phyloP scores from a whole-genome alignment of 2,329 filamentous ascomycete species.

The Paecilomyces sp. region DNA sequence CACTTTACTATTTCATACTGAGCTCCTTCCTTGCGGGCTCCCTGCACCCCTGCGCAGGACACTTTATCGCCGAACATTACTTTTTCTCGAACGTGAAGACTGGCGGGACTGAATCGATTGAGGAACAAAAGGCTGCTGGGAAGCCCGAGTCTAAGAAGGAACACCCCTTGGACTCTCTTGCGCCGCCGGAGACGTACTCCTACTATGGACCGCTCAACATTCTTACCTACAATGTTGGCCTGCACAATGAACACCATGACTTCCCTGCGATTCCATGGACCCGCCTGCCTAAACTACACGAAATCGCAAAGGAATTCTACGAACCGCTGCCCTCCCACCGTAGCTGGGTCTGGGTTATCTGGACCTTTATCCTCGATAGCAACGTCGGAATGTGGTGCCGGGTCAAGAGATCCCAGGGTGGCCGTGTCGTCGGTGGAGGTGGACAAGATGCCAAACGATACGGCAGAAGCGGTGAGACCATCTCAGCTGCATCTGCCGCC shows the following conservation, averaged over 20 bases:
- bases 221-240: constrained; percentile 91
- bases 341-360: constrained; percentile 90
- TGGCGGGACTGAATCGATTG: constrained; percentile 41
- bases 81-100: constrained; percentile 48
- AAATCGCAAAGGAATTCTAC: constrained; percentile 87
- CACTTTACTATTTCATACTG: constrained; percentile 75
- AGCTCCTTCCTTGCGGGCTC: constrained; percentile 91
- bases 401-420: constrained; percentile 83
- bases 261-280: constrained; percentile 98
- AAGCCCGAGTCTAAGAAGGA: constrained; percentile 17
- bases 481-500: constrained; percentile 36
- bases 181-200: constrained; percentile 87
- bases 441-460: constrained; percentile 19
- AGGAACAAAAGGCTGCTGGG: constrained; percentile 37
- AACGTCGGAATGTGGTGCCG: constrained; percentile 85
- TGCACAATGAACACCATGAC: constrained; percentile 99
- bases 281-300: constrained; percentile 65
- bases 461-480: constrained; percentile 39
- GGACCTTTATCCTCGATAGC: constrained; percentile 89
- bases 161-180: constrained; percentile 53
- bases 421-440: constrained; percentile 49
- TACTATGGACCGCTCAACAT: constrained; percentile 94
- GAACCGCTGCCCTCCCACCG: constrained; percentile 74
- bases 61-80: constrained; percentile 98
- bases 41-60: constrained; percentile 87